Percentiles rank a stretch among this genome's conserved stretches.
Evolutionary conservation across 2,329 filamentous ascomycete species (phyloP).

Genomic region (Ciborinia camelliae): DNA sequence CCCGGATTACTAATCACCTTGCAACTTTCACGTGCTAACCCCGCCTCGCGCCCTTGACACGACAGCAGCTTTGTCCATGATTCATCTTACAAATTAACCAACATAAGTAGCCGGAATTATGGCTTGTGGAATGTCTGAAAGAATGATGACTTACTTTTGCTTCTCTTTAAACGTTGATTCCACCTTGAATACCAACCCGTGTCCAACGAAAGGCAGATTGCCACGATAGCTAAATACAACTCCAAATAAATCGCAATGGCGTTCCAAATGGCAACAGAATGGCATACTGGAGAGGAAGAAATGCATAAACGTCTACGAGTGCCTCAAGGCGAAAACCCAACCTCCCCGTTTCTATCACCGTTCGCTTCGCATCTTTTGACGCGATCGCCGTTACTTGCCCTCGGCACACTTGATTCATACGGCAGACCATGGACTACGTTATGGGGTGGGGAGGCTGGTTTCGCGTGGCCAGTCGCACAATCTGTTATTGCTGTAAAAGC

Average conservation of each 20-base stretch:
- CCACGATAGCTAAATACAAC: not conserved
- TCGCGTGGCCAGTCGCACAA: slow-evolving; percentile 58
- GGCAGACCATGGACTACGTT: slow-evolving; percentile 71
- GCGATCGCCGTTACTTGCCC: slow-evolving; percentile 62
- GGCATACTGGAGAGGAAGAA: slow-evolving; percentile 58
- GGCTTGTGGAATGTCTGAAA: not conserved
- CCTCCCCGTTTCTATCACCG: slow-evolving; percentile 57
- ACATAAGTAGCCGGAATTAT: not conserved
- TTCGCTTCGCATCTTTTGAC: slow-evolving; percentile 59
- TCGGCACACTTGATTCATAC: slow-evolving; percentile 65
- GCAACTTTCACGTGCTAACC: not conserved
- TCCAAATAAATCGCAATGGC: slow-evolving; percentile 4
- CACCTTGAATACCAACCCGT: not conserved
- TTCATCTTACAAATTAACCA: not conserved
- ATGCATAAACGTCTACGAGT: slow-evolving; percentile 61
- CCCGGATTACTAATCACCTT: slow-evolving; percentile 8
- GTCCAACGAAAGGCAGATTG: not conserved
- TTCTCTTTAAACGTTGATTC: not conserved
- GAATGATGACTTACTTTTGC: not conserved
- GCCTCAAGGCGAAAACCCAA: slow-evolving; percentile 61
- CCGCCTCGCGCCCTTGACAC: slow-evolving; percentile 9
- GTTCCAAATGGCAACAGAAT: slow-evolving; percentile 33
- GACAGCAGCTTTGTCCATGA: not conserved
- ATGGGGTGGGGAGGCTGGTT: slow-evolving; percentile 70
- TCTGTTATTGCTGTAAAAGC: slow-evolving; percentile 61